Evolutionary conservation across 2,329 filamentous ascomycete genomes (phyloP), one percentile per base, ranked within the genome.

Genomic region (Alternaria triticimaculans): DNA sequence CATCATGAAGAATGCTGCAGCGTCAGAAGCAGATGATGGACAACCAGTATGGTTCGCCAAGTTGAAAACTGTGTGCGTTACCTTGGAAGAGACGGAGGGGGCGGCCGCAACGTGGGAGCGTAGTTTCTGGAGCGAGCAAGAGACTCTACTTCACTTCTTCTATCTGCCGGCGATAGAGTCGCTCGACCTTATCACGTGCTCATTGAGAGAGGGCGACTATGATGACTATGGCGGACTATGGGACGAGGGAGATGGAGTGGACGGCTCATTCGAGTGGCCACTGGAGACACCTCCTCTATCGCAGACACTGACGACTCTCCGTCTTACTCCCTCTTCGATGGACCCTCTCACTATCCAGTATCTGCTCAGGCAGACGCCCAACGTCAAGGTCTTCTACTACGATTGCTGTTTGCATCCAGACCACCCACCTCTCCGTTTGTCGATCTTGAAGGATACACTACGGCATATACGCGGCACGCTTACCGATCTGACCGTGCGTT

Each of bases 231-330:
- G 26, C 11, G 41, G 26, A 21, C 7, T 37, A 23, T 7, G 20
- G 9, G n/a, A 26, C 9, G 20, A 55, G 9, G 37, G 14, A 20
- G 48, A 37, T 4, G 18, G 18, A 12, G 48, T n/a, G 14, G 25
- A 15, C 18, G 15, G n/a, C 14, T 21, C 18, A n/a, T 54, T 54
- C n/a, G 48, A 50, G n/a, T 60, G 57, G 57, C 57, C 57, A 53
- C 25, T 60, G 3, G 15, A 18, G 9, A 3, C 18, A 48, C 41
- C 37, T 37, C 49, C 58, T 25, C 11, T n/a, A 7, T 26, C 58
- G 18, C 41, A 49, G 4, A 60, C 45, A 23, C 43, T 60, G 50
- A 60, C 41, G 23, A 46, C 37, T 18, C 26, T 60, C 9, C 50
- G 50, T 6, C 58, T 60, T 30, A 8, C 46, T 10, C 37, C 49